Conservation (phyloP, 495 filamentous ascomycete species). For the Neurospora sp. region DNA sequence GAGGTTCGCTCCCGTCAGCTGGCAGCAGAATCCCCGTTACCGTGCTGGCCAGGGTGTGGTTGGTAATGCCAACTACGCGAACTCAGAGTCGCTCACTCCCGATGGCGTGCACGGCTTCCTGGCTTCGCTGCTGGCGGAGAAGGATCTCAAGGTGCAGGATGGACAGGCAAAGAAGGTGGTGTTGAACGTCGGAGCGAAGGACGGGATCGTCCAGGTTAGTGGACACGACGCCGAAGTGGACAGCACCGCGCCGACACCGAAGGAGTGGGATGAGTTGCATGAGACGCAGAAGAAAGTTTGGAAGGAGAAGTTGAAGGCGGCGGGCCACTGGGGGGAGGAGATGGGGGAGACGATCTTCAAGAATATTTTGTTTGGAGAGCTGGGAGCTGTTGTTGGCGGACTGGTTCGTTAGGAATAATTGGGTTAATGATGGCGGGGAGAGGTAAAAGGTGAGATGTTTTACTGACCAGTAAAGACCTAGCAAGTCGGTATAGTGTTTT, state of each 20-base stretch:
- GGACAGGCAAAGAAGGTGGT: conserved; percentile 5
- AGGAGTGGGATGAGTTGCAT: conserved; percentile 57
- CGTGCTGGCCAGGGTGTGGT: not conserved
- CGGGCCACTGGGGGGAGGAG: conserved; percentile 62
- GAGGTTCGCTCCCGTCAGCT: conserved; percentile 15
- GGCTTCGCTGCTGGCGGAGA: not conserved
- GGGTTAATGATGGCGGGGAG: not conserved
- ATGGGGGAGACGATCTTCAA: conserved; percentile 65
- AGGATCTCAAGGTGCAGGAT: not conserved
- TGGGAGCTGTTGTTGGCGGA: conserved; percentile 46
- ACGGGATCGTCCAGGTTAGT: conserved; percentile 21
- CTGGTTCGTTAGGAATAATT: conserved; percentile 25
- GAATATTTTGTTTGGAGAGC: conserved; percentile 65
- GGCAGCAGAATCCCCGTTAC: conserved; percentile 10
- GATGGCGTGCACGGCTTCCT: not conserved
- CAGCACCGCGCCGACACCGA: conserved; percentile 20
- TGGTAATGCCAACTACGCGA: not conserved
- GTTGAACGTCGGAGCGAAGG: conserved; percentile 13
- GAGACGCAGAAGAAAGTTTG: conserved; percentile 50
- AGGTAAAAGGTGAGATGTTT: not conserved
- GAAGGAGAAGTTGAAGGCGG: conserved; percentile 56
- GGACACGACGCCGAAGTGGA: conserved; percentile 36
- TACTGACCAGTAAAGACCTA: not conserved
- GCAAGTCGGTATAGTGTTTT: not conserved
- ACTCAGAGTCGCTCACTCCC: not conserved